Evolutionary conservation across 352 stramenopile species (phyloP).

Genomic region (Phytophthora lateralis): DNA sequence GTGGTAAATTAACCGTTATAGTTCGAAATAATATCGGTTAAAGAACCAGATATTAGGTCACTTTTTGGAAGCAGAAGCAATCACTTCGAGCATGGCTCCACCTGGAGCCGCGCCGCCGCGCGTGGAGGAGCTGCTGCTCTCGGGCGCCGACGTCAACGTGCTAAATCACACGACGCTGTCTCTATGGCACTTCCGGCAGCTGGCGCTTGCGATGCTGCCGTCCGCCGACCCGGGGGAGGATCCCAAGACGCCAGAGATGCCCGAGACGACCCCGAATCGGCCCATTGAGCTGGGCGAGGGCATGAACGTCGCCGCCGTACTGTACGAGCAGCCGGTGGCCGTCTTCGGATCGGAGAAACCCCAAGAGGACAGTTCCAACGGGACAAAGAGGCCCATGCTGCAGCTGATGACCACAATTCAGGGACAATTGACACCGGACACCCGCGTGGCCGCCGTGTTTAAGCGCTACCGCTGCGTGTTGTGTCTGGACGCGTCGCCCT

Average conservation of each 20-base stretch:
- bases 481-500: conserved; percentile 86
- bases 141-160: conserved; percentile 63
- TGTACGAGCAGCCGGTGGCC: conserved; percentile 24
- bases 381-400: conserved; percentile 22
- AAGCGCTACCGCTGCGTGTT: conserved; percentile 81
- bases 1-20: too few relatives aligned
- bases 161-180: conserved; percentile 79
- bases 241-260: conserved; percentile 12
- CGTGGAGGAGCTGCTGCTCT: conserved; percentile 64
- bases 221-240: conserved; percentile 25
- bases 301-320: conserved; percentile 68
- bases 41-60: too few relatives aligned
- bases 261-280: conserved; percentile 3
- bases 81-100: background rate
- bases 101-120: conserved; percentile 12
- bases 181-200: conserved; percentile 81
- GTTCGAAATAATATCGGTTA: too few relatives aligned
- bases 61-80: background rate
- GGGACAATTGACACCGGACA: conserved; percentile 51
- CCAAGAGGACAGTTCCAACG: conserved; percentile 5
- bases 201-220: conserved; percentile 58
- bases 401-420: conserved; percentile 27
- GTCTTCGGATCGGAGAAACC: conserved; percentile 2
- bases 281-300: conserved; percentile 65
- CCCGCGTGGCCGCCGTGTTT: conserved; percentile 66